Evolutionary conservation across 306 rosid species (phyloP).

Genomic region (Vachellia collinsii): DNA sequence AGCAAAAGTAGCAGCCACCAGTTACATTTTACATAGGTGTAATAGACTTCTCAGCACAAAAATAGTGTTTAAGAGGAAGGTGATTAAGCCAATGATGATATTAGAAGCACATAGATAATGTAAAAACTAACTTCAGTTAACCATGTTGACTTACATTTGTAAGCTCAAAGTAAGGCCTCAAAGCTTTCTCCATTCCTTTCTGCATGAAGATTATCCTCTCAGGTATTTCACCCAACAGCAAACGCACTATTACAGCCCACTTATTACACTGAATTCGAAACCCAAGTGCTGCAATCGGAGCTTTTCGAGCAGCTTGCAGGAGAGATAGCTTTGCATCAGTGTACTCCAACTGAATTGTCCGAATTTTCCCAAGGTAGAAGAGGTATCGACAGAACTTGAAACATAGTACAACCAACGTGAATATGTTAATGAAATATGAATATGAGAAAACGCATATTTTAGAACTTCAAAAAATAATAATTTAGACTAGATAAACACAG

Average conservation of each 20-base stretch:
- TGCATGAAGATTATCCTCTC: slow-evolving; percentile 98
- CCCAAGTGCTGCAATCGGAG: slow-evolving; percentile 95
- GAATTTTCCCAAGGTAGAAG: slow-evolving; percentile 94
- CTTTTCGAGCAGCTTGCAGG: slow-evolving; percentile 96
- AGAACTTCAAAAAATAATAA: neutral
- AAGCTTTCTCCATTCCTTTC: slow-evolving; percentile 91
- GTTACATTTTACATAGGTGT: neutral
- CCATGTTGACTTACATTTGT: slow-evolving; percentile 77
- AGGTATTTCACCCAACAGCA: slow-evolving; percentile 94
- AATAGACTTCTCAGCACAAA: neutral
- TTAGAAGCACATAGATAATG: neutral
- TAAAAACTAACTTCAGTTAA: slow-evolving; percentile 22
- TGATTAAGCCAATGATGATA: neutral
- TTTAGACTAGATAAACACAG: neutral
- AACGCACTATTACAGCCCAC: slow-evolving; percentile 97
- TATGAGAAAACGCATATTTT: neutral
- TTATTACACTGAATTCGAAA: slow-evolving; percentile 97
- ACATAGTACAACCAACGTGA: slow-evolving; percentile 22
- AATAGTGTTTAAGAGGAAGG: neutral
- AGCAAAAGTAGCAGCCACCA: neutral
- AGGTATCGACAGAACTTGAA: slow-evolving; percentile 93
- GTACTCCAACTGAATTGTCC: slow-evolving; percentile 95
- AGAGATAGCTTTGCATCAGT: slow-evolving; percentile 98
- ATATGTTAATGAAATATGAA: slow-evolving; percentile 16
- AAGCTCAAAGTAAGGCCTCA: slow-evolving; percentile 96